Evolutionary conservation across 805 yeast genomes (phyloP), one percentile per base, ranked within the genome.

Genomic region (Candida parachauliodes): DNA sequence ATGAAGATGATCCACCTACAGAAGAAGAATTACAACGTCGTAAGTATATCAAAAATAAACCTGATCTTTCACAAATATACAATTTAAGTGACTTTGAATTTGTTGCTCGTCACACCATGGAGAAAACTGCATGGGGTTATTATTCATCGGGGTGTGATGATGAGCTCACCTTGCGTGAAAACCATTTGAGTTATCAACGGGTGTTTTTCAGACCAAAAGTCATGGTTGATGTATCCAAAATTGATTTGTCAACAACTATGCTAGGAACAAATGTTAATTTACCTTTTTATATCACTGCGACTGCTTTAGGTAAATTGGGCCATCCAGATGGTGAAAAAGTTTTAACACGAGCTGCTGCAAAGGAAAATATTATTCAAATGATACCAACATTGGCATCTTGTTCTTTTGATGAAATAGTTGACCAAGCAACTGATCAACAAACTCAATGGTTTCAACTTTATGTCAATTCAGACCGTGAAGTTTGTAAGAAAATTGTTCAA

Each of bases 121-220:
- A 86, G 21, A 79, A 77, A 36, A 57, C 59, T 12, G 97, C 93
- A 0, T 86, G 97, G 94, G 93, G 93, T 10, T 91, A 91, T 60
- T 91, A 88, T 57, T 83, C 94, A 3, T 78, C 88, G 24, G 98
- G 91, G 8, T 75, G 95, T 12, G 97, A 91, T 60, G 98, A 91
- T 59, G 98, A 91, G 64, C 77, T 91, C 48, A 76, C 96, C 2
- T 57, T 85, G 52, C 75, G 98, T 49, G 96, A 89, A 54, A 91
- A 91, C 64, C 97, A 88, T 58, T 73, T 79, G 36, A 94, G 96
- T 3, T 91, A 77, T 64, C 95, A 87, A 54, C 69, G 95, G 21
- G 77, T 89, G 36, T 88, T 84, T 65, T 91, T 91, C 70, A 80
- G 83, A 47, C 98, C 98, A 10, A 70, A 78, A 39, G 72, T 91